These are phyloP conservation scores for Pythium aphanidermatum DNA, from an alignment of 352 stramenopile species.

Conservation along the genomic window DNA sequence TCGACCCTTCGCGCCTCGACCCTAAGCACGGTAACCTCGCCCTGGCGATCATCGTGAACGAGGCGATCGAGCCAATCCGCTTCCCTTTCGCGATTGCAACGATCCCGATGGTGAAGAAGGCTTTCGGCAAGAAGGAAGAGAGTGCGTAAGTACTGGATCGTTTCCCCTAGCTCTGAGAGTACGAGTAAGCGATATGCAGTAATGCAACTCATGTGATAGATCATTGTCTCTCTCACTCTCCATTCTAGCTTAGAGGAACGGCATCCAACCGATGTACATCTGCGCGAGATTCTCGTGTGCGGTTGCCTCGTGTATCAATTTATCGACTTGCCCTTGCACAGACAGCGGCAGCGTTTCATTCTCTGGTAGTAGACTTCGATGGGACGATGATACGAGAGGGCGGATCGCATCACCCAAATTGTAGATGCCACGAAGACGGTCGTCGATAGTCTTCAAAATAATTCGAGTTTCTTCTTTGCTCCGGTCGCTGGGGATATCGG, in stretches of 20 bases:
- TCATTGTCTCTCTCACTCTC: neutral
- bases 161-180: neutral
- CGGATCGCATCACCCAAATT: conserved; percentile 84
- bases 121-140: conserved; percentile 37
- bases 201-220: no score
- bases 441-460: conserved; percentile 89
- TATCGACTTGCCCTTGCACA: conserved; percentile 91
- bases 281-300: conserved; percentile 89
- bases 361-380: conserved; percentile 64
- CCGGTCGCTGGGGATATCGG: conserved; percentile 56
- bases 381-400: conserved; percentile 49
- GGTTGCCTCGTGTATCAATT: conserved; percentile 92
- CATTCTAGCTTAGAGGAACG: conserved; percentile 53
- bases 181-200: no score
- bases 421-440: conserved; percentile 90
- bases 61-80: conserved; percentile 76
- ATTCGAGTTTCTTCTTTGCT: conserved; percentile 83
- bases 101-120: conserved; percentile 67
- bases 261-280: conserved; percentile 97
- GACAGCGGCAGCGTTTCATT: conserved; percentile 89
- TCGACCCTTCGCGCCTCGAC: conserved; percentile 70
- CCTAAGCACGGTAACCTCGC: conserved; percentile 85
- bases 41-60: conserved; percentile 82
- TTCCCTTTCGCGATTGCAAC: conserved; percentile 85
- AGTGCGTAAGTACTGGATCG: neutral